These are phyloP conservation scores for Apiospora kogelbergensis DNA, from an alignment of 2,329 filamentous ascomycete genomes.

Conservation along the genomic window DNA sequence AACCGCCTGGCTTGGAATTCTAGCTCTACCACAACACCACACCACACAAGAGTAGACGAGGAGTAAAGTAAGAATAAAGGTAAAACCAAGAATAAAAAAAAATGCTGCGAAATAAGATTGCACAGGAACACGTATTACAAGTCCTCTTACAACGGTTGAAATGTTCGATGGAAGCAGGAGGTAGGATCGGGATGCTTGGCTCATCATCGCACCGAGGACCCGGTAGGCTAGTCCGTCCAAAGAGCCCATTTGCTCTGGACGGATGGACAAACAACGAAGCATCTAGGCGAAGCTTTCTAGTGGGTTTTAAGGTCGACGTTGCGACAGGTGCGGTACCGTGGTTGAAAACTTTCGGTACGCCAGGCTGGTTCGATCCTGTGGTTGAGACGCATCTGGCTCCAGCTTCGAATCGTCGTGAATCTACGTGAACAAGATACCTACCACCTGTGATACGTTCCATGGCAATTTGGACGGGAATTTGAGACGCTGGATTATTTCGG, in stretches of 20 bases:
- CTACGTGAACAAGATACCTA: background rate
- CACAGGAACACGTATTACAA: background rate
- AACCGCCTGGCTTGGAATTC: background rate
- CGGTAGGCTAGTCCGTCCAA: background rate
- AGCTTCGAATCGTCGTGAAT: background rate
- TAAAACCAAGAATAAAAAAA: background rate
- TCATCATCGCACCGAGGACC: background rate
- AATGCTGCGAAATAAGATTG: background rate
- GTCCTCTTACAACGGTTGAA: background rate
- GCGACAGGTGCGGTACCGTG: background rate
- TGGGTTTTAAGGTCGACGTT: background rate
- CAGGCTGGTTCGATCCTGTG: background rate
- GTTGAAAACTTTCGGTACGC: background rate
- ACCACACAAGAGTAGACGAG: background rate
- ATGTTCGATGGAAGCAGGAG: background rate
- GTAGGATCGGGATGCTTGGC: background rate
- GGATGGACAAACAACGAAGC: background rate
- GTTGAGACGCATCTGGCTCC: background rate
- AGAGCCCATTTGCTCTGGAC: background rate
- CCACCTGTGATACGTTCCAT: background rate
- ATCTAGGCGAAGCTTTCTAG: background rate
- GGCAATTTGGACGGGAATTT: background rate
- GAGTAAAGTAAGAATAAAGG: background rate
- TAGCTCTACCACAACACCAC: background rate
- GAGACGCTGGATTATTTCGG: background rate